Conservation (phyloP, 225 moss, liverwort and hornwort species). For the Pseudoscleropodium purum region DNA sequence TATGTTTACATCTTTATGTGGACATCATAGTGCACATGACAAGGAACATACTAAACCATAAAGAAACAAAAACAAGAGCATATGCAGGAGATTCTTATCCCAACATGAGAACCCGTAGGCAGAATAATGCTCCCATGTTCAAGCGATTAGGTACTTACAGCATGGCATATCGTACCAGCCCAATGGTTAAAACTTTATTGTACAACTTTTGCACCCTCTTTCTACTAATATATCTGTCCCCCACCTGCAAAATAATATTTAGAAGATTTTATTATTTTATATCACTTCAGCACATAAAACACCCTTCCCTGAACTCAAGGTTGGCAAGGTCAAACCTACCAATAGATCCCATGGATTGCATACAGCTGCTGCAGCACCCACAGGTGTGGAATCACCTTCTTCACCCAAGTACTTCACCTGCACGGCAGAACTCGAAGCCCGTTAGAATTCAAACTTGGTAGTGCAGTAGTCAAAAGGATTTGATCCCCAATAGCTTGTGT, state of each 20-base stretch:
- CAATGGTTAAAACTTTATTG: conserved; percentile 52
- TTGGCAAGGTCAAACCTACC: conserved; percentile 28
- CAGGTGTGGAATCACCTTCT: conserved; percentile 65
- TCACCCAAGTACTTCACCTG: conserved; percentile 92
- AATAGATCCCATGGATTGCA: conserved; percentile 93
- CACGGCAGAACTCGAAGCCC: not conserved
- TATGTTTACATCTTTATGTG: not conserved
- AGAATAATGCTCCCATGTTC: not conserved
- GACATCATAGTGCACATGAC: not conserved
- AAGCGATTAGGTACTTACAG: conserved; percentile 39
- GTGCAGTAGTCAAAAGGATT: not conserved
- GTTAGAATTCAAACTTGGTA: not conserved
- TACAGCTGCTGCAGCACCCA: conserved; percentile 80
- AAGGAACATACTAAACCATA: not conserved
- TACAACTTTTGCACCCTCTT: conserved; percentile 60
- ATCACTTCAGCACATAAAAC: not conserved
- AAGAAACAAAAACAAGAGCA: not conserved
- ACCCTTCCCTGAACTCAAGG: not conserved
- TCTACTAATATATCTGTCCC: conserved; percentile 77
- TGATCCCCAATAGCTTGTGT: not conserved
- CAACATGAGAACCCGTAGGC: not conserved
- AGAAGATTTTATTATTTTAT: not conserved
- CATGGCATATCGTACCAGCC: conserved; percentile 61
- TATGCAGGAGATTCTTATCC: not conserved
- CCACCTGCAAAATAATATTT: conserved; percentile 44